These are phyloP conservation scores for Phascolomyces articulosus DNA, from an alignment of 371 early-diverging fungal species.

Conservation along the genomic window DNA sequence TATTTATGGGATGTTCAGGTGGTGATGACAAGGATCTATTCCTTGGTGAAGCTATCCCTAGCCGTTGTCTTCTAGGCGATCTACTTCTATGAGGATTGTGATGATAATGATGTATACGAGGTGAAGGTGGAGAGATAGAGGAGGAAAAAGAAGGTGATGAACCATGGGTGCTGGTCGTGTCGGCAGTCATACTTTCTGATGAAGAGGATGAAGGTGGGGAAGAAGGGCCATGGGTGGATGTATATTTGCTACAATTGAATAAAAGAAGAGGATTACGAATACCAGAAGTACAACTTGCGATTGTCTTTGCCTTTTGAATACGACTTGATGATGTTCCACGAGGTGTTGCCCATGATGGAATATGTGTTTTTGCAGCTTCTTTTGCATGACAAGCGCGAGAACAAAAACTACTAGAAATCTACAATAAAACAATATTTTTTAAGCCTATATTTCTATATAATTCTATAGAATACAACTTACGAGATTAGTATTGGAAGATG, in stretches of 20 bases:
- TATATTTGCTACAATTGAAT: not conserved
- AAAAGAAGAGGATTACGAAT: not conserved
- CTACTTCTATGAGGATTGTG: not conserved
- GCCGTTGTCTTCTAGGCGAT: not conserved
- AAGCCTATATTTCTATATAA: not conserved
- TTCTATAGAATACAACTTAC: not conserved
- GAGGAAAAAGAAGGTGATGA: not conserved
- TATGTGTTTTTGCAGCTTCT: constrained; percentile 16
- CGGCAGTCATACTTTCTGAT: not conserved
- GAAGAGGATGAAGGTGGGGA: not conserved
- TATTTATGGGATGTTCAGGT: not conserved
- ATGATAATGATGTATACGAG: too few relatives aligned
- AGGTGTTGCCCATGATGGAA: constrained; percentile 21
- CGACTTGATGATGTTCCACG: constrained; percentile 13
- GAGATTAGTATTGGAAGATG: not conserved
- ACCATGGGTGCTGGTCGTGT: too few relatives aligned
- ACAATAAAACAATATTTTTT: not conserved
- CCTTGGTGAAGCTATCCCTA: not conserved
- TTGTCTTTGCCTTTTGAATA: constrained; percentile 13
- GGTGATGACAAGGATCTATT: constrained; percentile 1
- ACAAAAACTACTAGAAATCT: constrained; percentile 12
- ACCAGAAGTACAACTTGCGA: not conserved
- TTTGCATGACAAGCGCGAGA: constrained; percentile 17
- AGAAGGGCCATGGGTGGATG: not conserved
- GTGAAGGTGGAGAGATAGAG: not conserved